Conservation (phyloP, 495 filamentous ascomycete species). For the Talaromyces liani region DNA sequence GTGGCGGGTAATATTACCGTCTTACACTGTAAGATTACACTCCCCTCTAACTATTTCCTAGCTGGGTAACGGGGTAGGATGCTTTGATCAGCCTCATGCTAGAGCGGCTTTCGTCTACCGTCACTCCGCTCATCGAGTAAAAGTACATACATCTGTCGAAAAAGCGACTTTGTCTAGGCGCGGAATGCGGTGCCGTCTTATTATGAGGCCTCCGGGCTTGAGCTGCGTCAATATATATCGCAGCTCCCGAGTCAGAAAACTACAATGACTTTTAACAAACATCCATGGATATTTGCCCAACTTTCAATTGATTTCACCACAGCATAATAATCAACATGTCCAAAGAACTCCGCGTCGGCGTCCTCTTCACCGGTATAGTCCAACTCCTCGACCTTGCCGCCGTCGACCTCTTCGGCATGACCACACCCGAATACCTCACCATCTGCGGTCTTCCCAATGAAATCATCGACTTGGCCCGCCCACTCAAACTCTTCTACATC, state of each 20-base stretch:
- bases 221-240: neutral
- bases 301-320: too few relatives aligned
- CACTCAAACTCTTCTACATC: conserved; percentile 39
- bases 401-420: conserved; percentile 39
- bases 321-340: neutral
- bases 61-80: neutral
- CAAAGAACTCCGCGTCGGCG: conserved; percentile 28
- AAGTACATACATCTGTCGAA: too few relatives aligned
- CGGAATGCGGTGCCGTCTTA: neutral
- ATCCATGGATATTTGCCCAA: too few relatives aligned
- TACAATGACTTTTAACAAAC: too few relatives aligned
- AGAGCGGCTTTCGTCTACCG: neutral
- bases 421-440: conserved; percentile 36
- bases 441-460: conserved; percentile 22
- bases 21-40: neutral
- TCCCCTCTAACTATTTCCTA: neutral
- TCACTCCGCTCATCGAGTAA: neutral
- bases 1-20: neutral
- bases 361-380: conserved; percentile 33
- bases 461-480: conserved; percentile 29
- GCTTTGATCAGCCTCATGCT: neutral
- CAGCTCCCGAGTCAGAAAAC: too few relatives aligned
- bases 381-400: conserved; percentile 44
- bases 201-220: neutral
- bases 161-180: too few relatives aligned